A percentile compares a stretch with the other conserved stretches of the same genome.
These are phyloP conservation scores for Scytalidium sp. DNA, from an alignment of 2,329 filamentous ascomycete genomes.

Conservation along the genomic window DNA sequence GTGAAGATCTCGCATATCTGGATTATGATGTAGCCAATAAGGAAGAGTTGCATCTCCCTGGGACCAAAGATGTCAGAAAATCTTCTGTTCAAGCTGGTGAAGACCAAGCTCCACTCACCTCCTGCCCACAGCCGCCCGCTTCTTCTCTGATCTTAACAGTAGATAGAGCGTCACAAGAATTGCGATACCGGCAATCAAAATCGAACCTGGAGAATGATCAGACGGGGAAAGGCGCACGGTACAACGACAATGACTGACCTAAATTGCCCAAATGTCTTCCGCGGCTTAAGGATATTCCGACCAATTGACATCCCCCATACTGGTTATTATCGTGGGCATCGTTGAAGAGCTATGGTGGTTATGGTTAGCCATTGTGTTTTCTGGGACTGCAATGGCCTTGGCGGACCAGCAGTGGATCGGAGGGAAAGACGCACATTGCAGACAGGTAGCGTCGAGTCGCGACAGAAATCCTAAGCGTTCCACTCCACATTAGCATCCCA, in stretches of 20 bases:
- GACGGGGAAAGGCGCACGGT: conserved; percentile 17
- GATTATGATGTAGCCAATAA: conserved; percentile 80
- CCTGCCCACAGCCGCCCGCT: conserved; percentile 90
- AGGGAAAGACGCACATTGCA: conserved; percentile 67
- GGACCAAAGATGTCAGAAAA: conserved; percentile 6
- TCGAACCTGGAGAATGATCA: conserved; percentile 66
- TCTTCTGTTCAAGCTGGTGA: background rate
- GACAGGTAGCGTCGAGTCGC: conserved; percentile 76
- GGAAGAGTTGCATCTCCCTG: conserved; percentile 96
- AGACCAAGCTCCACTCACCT: conserved; percentile 52
- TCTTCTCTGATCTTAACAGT: conserved; percentile 77
- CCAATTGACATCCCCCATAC: conserved; percentile 67
- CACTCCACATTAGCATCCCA: conserved; percentile 1
- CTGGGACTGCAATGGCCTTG: background rate
- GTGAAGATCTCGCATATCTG: conserved; percentile 97
- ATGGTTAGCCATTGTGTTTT: background rate
- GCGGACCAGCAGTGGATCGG: background rate
- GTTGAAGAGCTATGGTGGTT: conserved; percentile 46
- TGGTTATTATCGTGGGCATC: conserved; percentile 15
- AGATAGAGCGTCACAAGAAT: conserved; percentile 67
- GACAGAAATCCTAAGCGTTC: conserved; percentile 67
- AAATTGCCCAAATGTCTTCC: conserved; percentile 74
- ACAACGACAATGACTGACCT: conserved; percentile 49
- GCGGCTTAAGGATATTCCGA: conserved; percentile 68
- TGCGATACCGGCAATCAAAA: conserved; percentile 75